Evolutionary conservation across 352 stramenopile genomes (phyloP), one percentile per base, ranked within the genome.

Genomic region (Phytophthora macrochlamydospora): DNA sequence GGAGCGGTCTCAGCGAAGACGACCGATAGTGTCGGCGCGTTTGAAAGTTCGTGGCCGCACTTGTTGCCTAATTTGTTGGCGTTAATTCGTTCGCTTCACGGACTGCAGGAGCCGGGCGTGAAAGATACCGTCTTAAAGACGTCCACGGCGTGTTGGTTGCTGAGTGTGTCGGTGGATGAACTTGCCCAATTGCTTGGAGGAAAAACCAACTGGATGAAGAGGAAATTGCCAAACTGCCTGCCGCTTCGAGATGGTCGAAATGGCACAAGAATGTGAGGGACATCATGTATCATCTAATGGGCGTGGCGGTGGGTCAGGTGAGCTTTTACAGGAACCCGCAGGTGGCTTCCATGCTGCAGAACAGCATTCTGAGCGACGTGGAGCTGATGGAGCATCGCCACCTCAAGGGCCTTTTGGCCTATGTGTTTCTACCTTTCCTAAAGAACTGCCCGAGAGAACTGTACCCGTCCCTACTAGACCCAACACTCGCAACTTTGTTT

Each of bases 211-310:
- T 92, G 0, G 82, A 91, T 59, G 80, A 92, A 69, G 84, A 92
- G 57, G 58, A 89, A 58, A 59, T 92, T 37, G 67, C 71, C 0
- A 82, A 88, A 61, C 60, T 92, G 1, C 76, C 83, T 0, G 29
- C 40, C 1, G 75, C 69, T 0, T 76, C 83, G 0, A 88, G 78
- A 43, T 91, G 82, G 80, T 88, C 84, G 3, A 92, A 92, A 45
- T 94, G 86, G 86, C 76, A 89, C 61, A 92, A 91, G 62, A 92
- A 92, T 51, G 76, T 92, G 2, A 84, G 86, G 14, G 86, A 94
- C 60, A 84, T 92, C 51, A 75, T 71, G 37, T 94, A 92, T 53
- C 86, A 94, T 70, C 71, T 94, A 28, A 80, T 90, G 61, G 86
- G 84, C 24, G 77, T 89, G 6, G 84, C 84, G 7, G 64, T 90